Evolutionary conservation across 2,329 filamentous ascomycete genomes (phyloP), one percentile per base, ranked within the genome.

Genomic region (Pseudonectria buxi): DNA sequence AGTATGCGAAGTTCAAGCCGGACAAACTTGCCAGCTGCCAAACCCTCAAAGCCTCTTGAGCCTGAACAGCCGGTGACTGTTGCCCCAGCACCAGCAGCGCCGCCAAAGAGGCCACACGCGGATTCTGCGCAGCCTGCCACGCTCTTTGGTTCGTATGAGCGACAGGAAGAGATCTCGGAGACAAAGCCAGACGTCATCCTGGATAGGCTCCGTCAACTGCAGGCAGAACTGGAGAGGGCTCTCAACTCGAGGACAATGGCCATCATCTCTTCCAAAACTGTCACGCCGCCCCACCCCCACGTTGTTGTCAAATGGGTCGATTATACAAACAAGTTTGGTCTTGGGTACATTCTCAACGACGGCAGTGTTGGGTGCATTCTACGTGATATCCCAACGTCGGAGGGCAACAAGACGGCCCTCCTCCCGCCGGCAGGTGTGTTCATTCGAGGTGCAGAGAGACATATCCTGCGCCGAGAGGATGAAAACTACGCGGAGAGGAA

Each of bases 261-360:
- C 14, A 67, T 78, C 35, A 64, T 79, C 32, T 71, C 69, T 0
- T 65, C 72, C 9, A 72, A 76, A 60, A 64, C 71, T 39, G 61
- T 69, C 43, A 58, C 71, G 36, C 64, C 72, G 54, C 54, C 78
- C 42, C 59, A 81, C 55, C 72, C 82, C 54, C 63, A 79, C 54
- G 74, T 82, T 29, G 78, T 82, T 10, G 75, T 82, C 10, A 87
- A 89, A 55, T 92, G 86, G 86, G 86, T 92, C 6, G 86, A 92
- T 56, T 92, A 92, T 58, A 87, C 84, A 40, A 86, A 88, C 60
- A 88, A 88, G 56, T 87, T 88, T 56, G 86, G 86, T 10, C 71
- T 92, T 12, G 86, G 86, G 25, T 92, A 90, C 53, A 86, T 90
- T 39, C 67, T 92, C 35, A 86, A 86, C 43, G 83, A 90, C 46